phyloP scores from a whole-genome alignment of 805 yeast genomes.

The Candida boleticola region DNA sequence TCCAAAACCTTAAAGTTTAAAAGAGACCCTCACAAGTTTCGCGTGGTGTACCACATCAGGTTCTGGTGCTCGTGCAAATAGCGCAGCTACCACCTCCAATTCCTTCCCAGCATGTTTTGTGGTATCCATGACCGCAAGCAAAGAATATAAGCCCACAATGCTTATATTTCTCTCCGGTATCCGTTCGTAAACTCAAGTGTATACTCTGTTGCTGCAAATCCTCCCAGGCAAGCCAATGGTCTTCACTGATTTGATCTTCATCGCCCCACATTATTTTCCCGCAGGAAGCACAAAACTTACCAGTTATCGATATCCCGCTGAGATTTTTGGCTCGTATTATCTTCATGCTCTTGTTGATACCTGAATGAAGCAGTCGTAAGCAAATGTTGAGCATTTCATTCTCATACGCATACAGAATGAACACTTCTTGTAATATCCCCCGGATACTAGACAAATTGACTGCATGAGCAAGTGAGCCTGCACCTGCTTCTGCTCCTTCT shows the following conservation, averaged over 20 bases:
- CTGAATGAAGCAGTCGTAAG: constrained; percentile 53
- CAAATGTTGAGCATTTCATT: constrained; percentile 51
- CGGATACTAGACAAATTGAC: constrained; percentile 61
- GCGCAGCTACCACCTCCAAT: constrained; percentile 22
- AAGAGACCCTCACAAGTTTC: too few species aligned
- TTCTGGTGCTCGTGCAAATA: too few species aligned
- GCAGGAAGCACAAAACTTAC: constrained; percentile 69
- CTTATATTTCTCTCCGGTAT: constrained; percentile 7
- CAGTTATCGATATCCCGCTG: constrained; percentile 58
- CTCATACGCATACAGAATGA: constrained; percentile 64
- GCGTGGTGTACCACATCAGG: too few species aligned
- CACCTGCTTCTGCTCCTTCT: constrained; percentile 8
- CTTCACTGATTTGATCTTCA: constrained; percentile 40
- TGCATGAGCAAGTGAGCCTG: constrained; percentile 40
- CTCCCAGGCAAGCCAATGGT: constrained; percentile 59
- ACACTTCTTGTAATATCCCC: constrained; percentile 59
- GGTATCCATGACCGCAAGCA: constrained; percentile 68
- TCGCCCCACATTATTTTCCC: constrained; percentile 73
- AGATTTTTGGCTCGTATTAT: constrained; percentile 39
- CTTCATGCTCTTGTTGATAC: constrained; percentile 48
- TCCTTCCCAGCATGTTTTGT: constrained; percentile 51
- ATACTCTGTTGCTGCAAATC: constrained; percentile 22
- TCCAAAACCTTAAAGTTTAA: too few species aligned
- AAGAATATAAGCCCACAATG: constrained; percentile 48
- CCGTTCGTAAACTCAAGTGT: not conserved